Percentiles rank a stretch among this genome's conserved stretches.
phyloP scores from a whole-genome alignment of 805 yeast genomes.

The Teunomyces kruisii region DNA sequence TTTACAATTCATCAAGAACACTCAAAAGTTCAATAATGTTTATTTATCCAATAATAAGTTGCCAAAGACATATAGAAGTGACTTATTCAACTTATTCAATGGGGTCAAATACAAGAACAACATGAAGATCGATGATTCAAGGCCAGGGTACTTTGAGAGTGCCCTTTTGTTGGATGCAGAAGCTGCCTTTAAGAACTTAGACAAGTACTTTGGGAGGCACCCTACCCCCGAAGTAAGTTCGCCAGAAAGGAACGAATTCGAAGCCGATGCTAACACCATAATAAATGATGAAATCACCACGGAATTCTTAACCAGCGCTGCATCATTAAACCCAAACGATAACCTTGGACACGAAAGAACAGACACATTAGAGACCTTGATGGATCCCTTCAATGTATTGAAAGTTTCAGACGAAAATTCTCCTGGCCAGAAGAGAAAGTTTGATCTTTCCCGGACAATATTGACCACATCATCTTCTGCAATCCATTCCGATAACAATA shows the following conservation, averaged over 20 bases:
- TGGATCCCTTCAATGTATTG: conserved; percentile 15
- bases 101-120: conserved; percentile 49
- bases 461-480: conserved; percentile 14
- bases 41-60: conserved; percentile 43
- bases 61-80: conserved; percentile 50
- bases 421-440: conserved; percentile 10
- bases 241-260: neutral
- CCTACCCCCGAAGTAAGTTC: conserved; percentile 10
- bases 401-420: conserved; percentile 4
- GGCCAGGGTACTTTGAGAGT: conserved; percentile 62
- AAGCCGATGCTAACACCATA: conserved; percentile 3
- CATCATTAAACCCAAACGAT: neutral
- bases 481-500: conserved; percentile 11
- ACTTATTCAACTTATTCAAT: conserved; percentile 55
- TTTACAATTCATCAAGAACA: conserved; percentile 29
- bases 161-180: conserved; percentile 53
- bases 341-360: conserved; percentile 12
- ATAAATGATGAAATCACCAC: conserved; percentile 1
- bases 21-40: conserved; percentile 37
- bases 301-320: neutral
- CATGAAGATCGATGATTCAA: conserved; percentile 56
- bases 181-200: conserved; percentile 43
- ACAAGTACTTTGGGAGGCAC: conserved; percentile 31
- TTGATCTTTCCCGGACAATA: conserved; percentile 19
- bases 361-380: conserved; percentile 14